Base-by-base conservation (phyloP, 306 rosid genomes). In the Adenanthera pavonina region DNA sequence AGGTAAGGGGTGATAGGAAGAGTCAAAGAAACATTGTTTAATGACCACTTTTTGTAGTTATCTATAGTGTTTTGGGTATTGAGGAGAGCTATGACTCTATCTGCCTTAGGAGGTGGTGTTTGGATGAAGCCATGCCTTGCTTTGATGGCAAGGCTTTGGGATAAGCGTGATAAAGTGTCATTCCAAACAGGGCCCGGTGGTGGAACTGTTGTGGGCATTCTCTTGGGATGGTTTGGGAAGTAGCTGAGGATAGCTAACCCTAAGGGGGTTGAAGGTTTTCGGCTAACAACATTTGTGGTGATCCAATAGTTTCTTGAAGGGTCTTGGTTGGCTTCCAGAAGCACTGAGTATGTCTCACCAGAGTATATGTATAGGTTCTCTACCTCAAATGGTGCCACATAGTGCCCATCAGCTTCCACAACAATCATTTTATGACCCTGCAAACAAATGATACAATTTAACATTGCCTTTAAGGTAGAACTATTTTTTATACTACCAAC, bases 361-460 rank as follows among this genome's bases (percentile, higher is more conserved):
- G 81, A 69, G 84, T 84, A 69, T 7, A 84, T 43, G 35, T 75
- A 80, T 5, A 80, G 59, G 78, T 84, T 75, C 17, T 51, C 25
- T 7, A 74, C 79, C n/a, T 59, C 75, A 80, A 84, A 75, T 75
- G 87, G 87, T 47, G 80, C 69, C 38, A 84, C 84, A 51, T 84
- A 84, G 46, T 84, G 77, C 51, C 83, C 87, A 80, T 84, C 84
- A 36, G 75, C 84, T 69, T 84, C 84, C 20, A 84, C 87, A 16
- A 84, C 78, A 30, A 49, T 68, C 72, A 79, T 47, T 35, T 74
- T 75, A 69, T 84, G 87, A 74, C 80, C 80, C 87, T 79, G 54
- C 80, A 76, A 40, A 60, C 56, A 61, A 76, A 46, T 47, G 19
- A 33, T 10, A 15, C 8, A 73, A 73, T 0, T 35, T 72, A 59